phyloP scores from a whole-genome alignment of 768 basidiomycete genomes.

The Mycena belliarum region DNA sequence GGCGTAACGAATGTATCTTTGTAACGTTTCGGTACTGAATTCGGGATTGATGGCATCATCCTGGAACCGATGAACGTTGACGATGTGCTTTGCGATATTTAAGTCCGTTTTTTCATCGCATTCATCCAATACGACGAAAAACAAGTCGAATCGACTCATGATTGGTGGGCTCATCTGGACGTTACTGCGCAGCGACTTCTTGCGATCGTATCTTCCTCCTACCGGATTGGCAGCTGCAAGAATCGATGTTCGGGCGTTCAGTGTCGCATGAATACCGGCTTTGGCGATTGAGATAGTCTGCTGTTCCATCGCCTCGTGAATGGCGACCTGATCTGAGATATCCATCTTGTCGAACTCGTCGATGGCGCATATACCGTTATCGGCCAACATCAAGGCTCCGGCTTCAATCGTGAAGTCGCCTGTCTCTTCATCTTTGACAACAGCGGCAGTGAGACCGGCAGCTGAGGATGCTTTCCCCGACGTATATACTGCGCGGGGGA shows the following conservation, averaged over 20 bases:
- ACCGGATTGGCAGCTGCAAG: constrained; percentile 97
- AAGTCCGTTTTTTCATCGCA: constrained; percentile 91
- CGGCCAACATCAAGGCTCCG: constrained; percentile 97
- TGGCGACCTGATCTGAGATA: constrained; percentile 95
- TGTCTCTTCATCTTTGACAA: constrained; percentile 97
- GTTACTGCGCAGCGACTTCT: constrained; percentile 88
- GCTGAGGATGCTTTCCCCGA: constrained; percentile 99
- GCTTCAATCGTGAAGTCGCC: constrained; percentile 99
- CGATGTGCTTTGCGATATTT: constrained; percentile 95
- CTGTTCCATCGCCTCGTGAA: constrained; percentile 99
- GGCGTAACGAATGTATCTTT: constrained; percentile 96
- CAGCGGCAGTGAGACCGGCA: constrained; percentile 97
- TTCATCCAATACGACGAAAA: constrained; percentile 97
- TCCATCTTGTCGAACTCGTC: constrained; percentile 99
- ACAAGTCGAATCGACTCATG: constrained; percentile 98
- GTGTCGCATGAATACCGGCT: constrained; percentile 96
- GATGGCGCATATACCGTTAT: constrained; percentile 99
- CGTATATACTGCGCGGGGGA: constrained; percentile 97
- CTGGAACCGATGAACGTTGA: constrained; percentile 94
- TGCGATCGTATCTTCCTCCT: constrained; percentile 95
- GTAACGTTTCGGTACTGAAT: constrained; percentile 94
- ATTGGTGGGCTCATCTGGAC: constrained; percentile 98
- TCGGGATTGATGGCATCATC: constrained; percentile 95
- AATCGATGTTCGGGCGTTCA: constrained; percentile 97
- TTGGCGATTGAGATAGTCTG: constrained; percentile 99